Evolutionary conservation across 169 alveolate genomes (phyloP), one percentile per base, ranked within the genome.

Genomic region (Plasmodium inui): DNA sequence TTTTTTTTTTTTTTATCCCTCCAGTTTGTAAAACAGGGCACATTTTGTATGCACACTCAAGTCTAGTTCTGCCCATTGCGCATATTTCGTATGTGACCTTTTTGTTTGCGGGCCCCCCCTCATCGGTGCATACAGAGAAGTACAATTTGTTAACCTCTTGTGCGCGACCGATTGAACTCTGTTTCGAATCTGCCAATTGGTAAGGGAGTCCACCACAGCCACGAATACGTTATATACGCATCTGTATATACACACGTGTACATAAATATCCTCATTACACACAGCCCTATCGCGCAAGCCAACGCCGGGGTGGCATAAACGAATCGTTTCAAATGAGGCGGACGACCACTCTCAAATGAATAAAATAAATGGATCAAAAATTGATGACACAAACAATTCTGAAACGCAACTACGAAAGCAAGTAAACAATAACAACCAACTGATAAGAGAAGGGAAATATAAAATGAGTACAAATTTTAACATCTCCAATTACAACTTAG

Each of bases 291-390:
- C 22, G 61, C 61, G 61, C 1, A 17, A 50, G 9, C 8, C 22
- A 50, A 12, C 9, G 55, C n/a, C 55, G 22, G 8, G n/a, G 71
- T 57, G 17, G 3, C 32, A 50, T 57, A 12, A 10, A 57, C n/a
- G 14, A 28, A 8, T 34, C 55, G 22, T 26, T 34, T 84, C 74
- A 84, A 37, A 80, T 80, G 86, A 80, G 73, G 76, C 67, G 71
- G 61, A 44, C 61, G 19, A 26, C 1, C 26, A 50, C 26, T 14
- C 61, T 91, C 88, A 57, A 28, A 91, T 74, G 84, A 79, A 76
- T 80, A 91, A 91, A 83, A 79, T 84, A 84, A 91, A 91, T 91
- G 92, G 92, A 76, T 39, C 88, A 84, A 57, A 80, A 76, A 32
- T 78, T 91, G 78, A 91, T 70, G 92, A 80, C 17, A 91, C 46